Percentiles rank a stretch among this genome's conserved stretches.
Evolutionary conservation across 2,329 filamentous ascomycete species (phyloP).

Genomic region (Celoporthe dispersa): DNA sequence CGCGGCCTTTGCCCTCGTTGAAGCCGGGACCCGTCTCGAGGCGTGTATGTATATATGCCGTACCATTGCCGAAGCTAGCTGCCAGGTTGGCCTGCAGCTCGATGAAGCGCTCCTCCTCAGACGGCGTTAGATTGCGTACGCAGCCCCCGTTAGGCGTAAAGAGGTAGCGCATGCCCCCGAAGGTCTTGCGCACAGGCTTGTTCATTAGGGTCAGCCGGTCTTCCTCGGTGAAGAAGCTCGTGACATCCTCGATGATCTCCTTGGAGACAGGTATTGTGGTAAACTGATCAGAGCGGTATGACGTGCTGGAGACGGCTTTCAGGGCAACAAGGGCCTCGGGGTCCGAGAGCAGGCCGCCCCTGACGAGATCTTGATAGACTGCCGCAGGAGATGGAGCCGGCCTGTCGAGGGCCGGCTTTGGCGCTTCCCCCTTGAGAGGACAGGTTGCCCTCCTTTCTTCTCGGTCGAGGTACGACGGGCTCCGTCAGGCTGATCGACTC

Average conservation of each 20-base stretch:
- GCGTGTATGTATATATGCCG: slow-evolving; percentile 59
- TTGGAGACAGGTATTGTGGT: slow-evolving; percentile 33
- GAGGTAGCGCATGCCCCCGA: slow-evolving; percentile 69
- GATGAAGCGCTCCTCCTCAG: slow-evolving; percentile 73
- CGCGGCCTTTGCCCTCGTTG: slow-evolving; percentile 66
- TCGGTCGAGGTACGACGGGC: slow-evolving; percentile 21
- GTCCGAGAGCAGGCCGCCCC: slow-evolving; percentile 25
- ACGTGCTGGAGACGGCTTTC: slow-evolving; percentile 40
- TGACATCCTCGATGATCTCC: slow-evolving; percentile 44
- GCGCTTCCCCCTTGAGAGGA: slow-evolving; percentile 17
- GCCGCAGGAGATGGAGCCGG: slow-evolving; percentile 21
- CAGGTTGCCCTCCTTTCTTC: slow-evolving; percentile 22
- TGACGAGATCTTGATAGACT: slow-evolving; percentile 30
- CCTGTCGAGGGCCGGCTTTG: slow-evolving; percentile 22
- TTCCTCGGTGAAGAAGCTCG: slow-evolving; percentile 55
- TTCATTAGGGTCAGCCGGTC: slow-evolving; percentile 61
- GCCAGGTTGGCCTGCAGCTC: slow-evolving; percentile 67
- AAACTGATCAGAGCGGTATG: slow-evolving; percentile 40
- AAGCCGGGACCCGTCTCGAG: slow-evolving; percentile 63
- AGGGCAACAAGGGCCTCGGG: slow-evolving; percentile 46
- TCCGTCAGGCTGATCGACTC: slow-evolving; percentile 30
- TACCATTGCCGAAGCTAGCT: slow-evolving; percentile 53
- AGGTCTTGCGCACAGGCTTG: slow-evolving; percentile 62
- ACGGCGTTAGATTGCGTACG: slow-evolving; percentile 69
- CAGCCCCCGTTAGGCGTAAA: slow-evolving; percentile 78